A percentile compares a stretch with the other conserved stretches of the same genome.
Evolutionary conservation across 495 filamentous ascomycete species (phyloP).

Genomic region (Emericellopsis terricola): DNA sequence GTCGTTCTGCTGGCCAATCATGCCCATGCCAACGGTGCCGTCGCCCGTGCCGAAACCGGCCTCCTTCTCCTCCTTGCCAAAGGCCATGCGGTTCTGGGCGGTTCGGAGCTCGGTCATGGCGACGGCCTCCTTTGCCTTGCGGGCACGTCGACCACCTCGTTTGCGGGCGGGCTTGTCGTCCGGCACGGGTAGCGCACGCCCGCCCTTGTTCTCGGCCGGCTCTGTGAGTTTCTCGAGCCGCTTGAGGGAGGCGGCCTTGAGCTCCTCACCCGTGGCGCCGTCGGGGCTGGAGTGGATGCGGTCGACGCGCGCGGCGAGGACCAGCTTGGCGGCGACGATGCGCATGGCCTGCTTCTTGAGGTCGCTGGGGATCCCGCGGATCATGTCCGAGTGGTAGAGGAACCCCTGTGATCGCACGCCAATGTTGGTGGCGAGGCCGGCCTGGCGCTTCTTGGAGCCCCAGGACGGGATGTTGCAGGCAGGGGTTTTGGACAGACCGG

Average conservation of each 20-base stretch:
- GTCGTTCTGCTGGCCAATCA: constrained; percentile 79
- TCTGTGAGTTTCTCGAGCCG: constrained; percentile 89
- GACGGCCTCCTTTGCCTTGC: constrained; percentile 91
- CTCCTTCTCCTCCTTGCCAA: constrained; percentile 90
- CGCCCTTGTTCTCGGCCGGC: constrained; percentile 79
- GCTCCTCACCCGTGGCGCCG: constrained; percentile 68
- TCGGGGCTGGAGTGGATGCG: constrained; percentile 68
- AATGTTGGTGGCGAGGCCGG: constrained; percentile 80
- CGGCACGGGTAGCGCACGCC: constrained; percentile 75
- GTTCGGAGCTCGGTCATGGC: constrained; percentile 96
- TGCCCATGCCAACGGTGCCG: constrained; percentile 73
- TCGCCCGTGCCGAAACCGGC: constrained; percentile 83
- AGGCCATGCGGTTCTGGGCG: constrained; percentile 89
- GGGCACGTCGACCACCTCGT: constrained; percentile 75
- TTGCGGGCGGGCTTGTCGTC: constrained; percentile 93
- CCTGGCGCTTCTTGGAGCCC: constrained; percentile 70
- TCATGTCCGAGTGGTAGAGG: constrained; percentile 77
- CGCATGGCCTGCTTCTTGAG: constrained; percentile 90
- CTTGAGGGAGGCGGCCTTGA: constrained; percentile 65
- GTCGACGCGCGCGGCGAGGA: constrained; percentile 79
- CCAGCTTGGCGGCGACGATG: constrained; percentile 83
- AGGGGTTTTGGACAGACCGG: constrained; percentile 76
- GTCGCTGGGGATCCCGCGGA: constrained; percentile 65
- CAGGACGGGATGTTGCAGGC: constrained; percentile 83
- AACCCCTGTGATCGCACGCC: constrained; percentile 87